Base-by-base conservation (phyloP, 2,329 filamentous ascomycete species). In the Paecilomyces niveus region DNA sequence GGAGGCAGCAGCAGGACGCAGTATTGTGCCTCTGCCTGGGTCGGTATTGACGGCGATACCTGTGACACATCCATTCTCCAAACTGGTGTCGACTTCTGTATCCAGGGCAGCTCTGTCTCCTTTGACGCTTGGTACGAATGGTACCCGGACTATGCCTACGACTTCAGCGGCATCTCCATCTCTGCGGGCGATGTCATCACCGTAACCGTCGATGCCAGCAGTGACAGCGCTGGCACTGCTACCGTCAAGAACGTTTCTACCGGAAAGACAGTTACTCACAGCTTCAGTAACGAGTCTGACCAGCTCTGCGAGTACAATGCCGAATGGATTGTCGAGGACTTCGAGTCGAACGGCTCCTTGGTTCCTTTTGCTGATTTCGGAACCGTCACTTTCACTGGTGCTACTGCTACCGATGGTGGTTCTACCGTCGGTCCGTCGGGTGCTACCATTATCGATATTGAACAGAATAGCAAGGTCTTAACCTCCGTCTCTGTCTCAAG, bases 311-410 rank as follows among this genome's bases (percentile, higher is more conserved):
- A 82, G 70, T 77, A 74, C 62, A 84, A 84, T 57, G 83, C 82
- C n/a, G 83, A 85, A 69, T 86, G 83, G 82, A 85, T 85, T 62
- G 81, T 85, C 11, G 82, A 84, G 71, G 80, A 81, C 62, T 81
- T 78, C 57, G 66, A 73, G 55, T 59, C 65, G 4, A 65, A 67
- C 56, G 61, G 62, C 39, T 69, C 69, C 2, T 69, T 79, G 8
- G 78, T 81, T 29, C 63, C 72, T 0, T 77, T 82, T 55, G 77
- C 75, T 39, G 64, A 81, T 66, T 82, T 81, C 61, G 76, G 76
- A 6, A 77, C 73, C 21, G 77, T 81, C 18, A 73, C 72, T 15
- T 83, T 83, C 65, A 76, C 73, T 2, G 65, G 66, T 54, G 71
- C 74, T 52, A 66, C 65, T 51, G 78, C 75, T n/a, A 70, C 66